phyloP scores from a whole-genome alignment of 2,329 filamentous ascomycete genomes.

The Monosporascus sp. region DNA sequence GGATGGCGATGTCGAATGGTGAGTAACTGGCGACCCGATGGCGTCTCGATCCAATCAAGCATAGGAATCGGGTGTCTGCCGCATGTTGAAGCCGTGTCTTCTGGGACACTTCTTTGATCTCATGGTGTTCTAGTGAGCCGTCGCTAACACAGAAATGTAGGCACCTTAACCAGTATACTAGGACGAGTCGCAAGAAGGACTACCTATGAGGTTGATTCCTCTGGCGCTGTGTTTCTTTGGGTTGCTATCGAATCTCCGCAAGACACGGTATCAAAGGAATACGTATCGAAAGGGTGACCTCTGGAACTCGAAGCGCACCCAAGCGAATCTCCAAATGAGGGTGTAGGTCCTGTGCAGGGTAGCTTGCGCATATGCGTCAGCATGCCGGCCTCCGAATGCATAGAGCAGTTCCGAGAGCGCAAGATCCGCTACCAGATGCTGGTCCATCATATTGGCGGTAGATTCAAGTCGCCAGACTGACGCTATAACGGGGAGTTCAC shows the following conservation, averaged over 20 bases:
- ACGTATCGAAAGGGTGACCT: conserved; percentile 14
- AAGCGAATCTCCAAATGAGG: conserved; percentile 16
- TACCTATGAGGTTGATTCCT: conserved; percentile 58
- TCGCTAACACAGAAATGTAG: neutral
- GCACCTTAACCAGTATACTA: conserved; percentile 92
- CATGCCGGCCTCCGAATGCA: conserved; percentile 8
- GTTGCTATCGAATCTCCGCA: neutral
- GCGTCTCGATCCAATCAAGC: neutral
- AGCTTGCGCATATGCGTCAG: conserved; percentile 4
- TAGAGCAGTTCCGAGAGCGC: conserved; percentile 11
- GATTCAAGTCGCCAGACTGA: neutral
- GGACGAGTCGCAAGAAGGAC: conserved; percentile 92
- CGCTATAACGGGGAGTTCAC: neutral
- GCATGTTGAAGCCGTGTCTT: neutral
- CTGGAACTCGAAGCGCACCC: conserved; percentile 15
- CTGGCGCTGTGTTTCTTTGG: neutral
- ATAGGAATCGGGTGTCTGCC: neutral
- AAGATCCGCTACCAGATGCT: conserved; percentile 1
- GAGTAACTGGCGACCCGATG: neutral
- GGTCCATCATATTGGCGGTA: conserved; percentile 5
- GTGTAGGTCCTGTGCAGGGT: conserved; percentile 11
- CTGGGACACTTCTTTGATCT: neutral
- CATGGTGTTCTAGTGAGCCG: neutral
- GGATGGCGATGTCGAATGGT: conserved; percentile 88
- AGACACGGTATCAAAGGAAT: conserved; percentile 11